Evolutionary conservation across 129 eudicot genomes (phyloP).

Genomic region (Calendula officinalis): DNA sequence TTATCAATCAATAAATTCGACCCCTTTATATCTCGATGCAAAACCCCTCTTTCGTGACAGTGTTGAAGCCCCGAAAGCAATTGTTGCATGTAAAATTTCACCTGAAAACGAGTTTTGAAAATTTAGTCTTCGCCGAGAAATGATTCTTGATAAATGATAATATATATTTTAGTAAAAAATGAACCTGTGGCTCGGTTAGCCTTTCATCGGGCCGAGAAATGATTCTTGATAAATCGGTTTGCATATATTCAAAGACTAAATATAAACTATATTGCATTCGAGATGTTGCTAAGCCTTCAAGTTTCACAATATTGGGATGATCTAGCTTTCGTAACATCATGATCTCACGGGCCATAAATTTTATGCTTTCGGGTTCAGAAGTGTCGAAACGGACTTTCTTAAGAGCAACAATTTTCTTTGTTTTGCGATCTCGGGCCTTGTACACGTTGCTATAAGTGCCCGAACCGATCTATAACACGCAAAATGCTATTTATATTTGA

Average conservation of each 20-base stretch:
- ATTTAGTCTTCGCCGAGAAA: not conserved
- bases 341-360: slow-evolving; percentile 77
- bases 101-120: slow-evolving; percentile 23
- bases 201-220: slow-evolving; percentile 50
- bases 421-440: slow-evolving; percentile 62
- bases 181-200: slow-evolving; percentile 64
- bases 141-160: too few species aligned
- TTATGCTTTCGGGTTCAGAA: slow-evolving; percentile 68
- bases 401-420: slow-evolving; percentile 63
- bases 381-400: slow-evolving; percentile 71
- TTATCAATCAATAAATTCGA: slow-evolving; percentile 59
- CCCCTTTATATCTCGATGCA: slow-evolving; percentile 72
- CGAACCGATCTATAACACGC: slow-evolving; percentile 47
- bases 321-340: slow-evolving; percentile 57
- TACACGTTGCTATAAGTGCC: slow-evolving; percentile 80
- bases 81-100: slow-evolving; percentile 64
- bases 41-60: slow-evolving; percentile 68
- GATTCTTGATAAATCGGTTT: slow-evolving; percentile 51
- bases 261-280: slow-evolving; percentile 65
- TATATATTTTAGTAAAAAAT: not conserved
- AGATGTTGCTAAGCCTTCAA: slow-evolving; percentile 70
- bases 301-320: slow-evolving; percentile 73
- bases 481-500: not conserved
- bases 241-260: slow-evolving; percentile 67
- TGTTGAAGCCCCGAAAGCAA: slow-evolving; percentile 69